These are phyloP conservation scores for Penicillium sp. DNA, from an alignment of 2,329 filamentous ascomycete species.

Conservation along the genomic window DNA sequence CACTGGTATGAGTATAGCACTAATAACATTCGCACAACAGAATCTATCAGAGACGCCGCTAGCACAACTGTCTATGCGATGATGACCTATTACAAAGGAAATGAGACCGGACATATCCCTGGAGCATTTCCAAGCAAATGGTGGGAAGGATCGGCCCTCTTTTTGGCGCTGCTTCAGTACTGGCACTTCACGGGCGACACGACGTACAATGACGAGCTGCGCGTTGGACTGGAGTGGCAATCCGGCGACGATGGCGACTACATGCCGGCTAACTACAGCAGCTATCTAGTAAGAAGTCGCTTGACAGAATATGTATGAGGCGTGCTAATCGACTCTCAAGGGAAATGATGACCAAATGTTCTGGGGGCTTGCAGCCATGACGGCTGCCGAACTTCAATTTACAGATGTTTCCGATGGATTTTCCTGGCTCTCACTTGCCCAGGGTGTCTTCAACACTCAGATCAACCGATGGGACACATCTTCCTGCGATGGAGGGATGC, in stretches of 20 bases:
- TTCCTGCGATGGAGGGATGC: constrained; percentile 67
- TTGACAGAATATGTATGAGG: too few species aligned
- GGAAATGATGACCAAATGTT: constrained; percentile 71
- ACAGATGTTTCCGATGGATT: constrained; percentile 52
- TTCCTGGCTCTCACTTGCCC: constrained; percentile 55
- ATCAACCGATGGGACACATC: constrained; percentile 66
- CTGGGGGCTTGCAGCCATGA: constrained; percentile 68
- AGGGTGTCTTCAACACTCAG: constrained; percentile 71
- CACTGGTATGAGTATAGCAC: neutral
- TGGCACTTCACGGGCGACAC: constrained; percentile 65
- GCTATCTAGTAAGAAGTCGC: constrained; percentile 18
- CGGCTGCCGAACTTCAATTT: constrained; percentile 64
- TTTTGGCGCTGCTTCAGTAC: constrained; percentile 67
- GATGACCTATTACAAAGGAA: constrained; percentile 54
- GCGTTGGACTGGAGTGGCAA: constrained; percentile 36
- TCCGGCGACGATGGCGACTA: constrained; percentile 33
- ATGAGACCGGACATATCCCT: constrained; percentile 50
- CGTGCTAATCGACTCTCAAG: constrained; percentile 8
- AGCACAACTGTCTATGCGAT: constrained; percentile 47
- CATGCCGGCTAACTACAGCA: constrained; percentile 37
- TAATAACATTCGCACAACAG: constrained; percentile 13
- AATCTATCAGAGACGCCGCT: constrained; percentile 47
- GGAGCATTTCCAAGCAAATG: constrained; percentile 67
- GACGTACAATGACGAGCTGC: constrained; percentile 60
- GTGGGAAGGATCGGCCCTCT: constrained; percentile 70